Base-by-base conservation (phyloP, 306 rosid species). In the barrel medic (Medicago truncatula) region DNA sequence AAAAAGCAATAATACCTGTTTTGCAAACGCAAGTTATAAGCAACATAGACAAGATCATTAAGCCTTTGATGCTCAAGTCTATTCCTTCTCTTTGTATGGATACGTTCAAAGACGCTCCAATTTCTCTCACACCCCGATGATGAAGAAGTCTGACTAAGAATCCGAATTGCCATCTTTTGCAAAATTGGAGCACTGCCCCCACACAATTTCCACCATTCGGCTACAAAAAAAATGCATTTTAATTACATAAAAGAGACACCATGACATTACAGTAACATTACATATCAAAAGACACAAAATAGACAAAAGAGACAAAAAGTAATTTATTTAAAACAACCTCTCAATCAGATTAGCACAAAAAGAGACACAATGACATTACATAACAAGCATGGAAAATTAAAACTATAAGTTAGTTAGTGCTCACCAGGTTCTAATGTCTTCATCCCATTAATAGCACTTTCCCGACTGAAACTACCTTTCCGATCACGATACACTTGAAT, bases 41-140 rank as follows among this genome's bases (percentile, higher is more conserved):
- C 9, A 28, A 60, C 66, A 13, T 25, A 60, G 39, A 28, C 66
- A 60, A 60, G 40, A 25, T 60, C 66, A 60, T 60, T 28, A 9
- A 60, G 66, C 28, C 66, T 60, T 28, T 60, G 40, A 60, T 25
- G 18, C 28, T 13, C 39, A 12, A 59, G 65, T 6, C 40, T 25
- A 59, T 59, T 59, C 9, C 16, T 9, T 25, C 16, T 59, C 34
- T 28, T 23, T 9, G 17, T 59, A 59, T 59, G 16, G 39, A 59
- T 25, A 13, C n/a, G n/a, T n/a, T n/a, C n/a, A n/a, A n/a, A n/a
- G n/a, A n/a, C n/a, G n/a, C n/a, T n/a, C n/a, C n/a, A 59, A 59
- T 12, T 59, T 59, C 39, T 23, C 39, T 25, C 39, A 12, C 39
- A 59, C 38, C 17, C 9, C 23, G 23, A 21, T 0, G n/a, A 12